Conservation (phyloP, 768 basidiomycete genomes). For the Pulveroboletus ravenelii region DNA sequence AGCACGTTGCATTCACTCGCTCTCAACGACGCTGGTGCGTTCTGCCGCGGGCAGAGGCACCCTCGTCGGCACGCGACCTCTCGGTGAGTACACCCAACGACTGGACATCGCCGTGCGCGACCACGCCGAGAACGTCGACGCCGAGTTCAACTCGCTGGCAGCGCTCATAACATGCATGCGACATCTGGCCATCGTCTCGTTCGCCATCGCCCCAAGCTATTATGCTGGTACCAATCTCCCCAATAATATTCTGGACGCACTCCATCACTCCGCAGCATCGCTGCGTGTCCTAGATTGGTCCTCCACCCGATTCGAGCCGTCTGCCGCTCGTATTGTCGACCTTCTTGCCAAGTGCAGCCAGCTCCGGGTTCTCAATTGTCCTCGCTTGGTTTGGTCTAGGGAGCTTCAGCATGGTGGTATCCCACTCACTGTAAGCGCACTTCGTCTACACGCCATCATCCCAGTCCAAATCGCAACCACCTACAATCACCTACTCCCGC, state of each 20-base stretch:
- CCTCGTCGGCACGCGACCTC: slow-evolving; percentile 3
- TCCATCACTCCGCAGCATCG: slow-evolving; percentile 11
- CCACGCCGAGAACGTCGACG: neutral
- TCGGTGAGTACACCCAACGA: slow-evolving; percentile 23
- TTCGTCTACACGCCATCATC: slow-evolving; percentile 2
- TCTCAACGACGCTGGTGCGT: slow-evolving; percentile 10
- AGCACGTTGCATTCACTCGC: slow-evolving; percentile 15
- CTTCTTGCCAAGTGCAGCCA: slow-evolving; percentile 12
- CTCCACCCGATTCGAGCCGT: neutral
- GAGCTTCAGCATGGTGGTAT: neutral
- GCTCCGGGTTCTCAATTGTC: slow-evolving; percentile 16
- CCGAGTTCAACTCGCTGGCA: slow-evolving; percentile 7
- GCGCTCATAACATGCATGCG: slow-evolving; percentile 15
- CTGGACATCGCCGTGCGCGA: slow-evolving; percentile 26
- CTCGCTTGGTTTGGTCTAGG: slow-evolving; percentile 7
- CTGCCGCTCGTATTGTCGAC: neutral
- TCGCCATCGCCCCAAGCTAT: neutral
- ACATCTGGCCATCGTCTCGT: slow-evolving; percentile 19
- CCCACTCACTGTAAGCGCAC: slow-evolving; percentile 13
- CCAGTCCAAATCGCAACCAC: neutral
- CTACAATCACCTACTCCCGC: neutral
- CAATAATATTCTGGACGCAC: slow-evolving; percentile 11
- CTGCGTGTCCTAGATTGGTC: slow-evolving; percentile 22
- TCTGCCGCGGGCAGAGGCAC: slow-evolving; percentile 11
- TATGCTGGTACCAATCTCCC: neutral